A percentile compares a stretch with the other conserved stretches of the same genome.
Evolutionary conservation across 768 basidiomycete species (phyloP).

Genomic region (Boletus pseudo-olivaceus): DNA sequence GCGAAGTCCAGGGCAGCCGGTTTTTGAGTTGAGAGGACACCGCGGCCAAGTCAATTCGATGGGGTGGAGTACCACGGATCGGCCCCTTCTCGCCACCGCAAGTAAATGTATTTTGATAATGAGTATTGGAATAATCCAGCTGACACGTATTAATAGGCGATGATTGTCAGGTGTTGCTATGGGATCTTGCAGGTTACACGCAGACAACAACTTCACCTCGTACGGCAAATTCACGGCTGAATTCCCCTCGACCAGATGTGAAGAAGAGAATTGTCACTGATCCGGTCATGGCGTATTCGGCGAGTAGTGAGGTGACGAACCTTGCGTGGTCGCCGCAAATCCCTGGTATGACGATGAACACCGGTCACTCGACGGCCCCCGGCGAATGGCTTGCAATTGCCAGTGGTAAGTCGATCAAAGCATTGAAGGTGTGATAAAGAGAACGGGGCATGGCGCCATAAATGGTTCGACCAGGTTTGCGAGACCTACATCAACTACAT

Average conservation of each 20-base stretch:
- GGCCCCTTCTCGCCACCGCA: slow-evolving; percentile 82
- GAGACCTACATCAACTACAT: background rate
- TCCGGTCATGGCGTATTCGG: slow-evolving; percentile 82
- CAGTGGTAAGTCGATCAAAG: slow-evolving; percentile 77
- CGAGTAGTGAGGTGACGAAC: slow-evolving; percentile 73
- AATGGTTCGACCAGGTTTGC: background rate
- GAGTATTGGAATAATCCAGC: background rate
- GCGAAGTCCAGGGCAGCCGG: slow-evolving; percentile 93
- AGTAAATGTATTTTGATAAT: slow-evolving; percentile 45
- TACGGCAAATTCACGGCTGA: slow-evolving; percentile 64
- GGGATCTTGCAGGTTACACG: slow-evolving; percentile 76
- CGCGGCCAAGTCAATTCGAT: slow-evolving; percentile 79
- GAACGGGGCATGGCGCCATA: background rate
- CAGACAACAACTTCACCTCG: slow-evolving; percentile 65
- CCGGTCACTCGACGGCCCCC: slow-evolving; percentile 65
- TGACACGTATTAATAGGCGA: slow-evolving; percentile 54
- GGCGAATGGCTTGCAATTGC: slow-evolving; percentile 89
- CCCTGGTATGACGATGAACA: slow-evolving; percentile 70
- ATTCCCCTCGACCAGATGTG: slow-evolving; percentile 77
- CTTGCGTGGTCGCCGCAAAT: slow-evolving; percentile 89
- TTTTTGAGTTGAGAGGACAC: slow-evolving; percentile 87
- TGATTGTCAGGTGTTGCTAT: slow-evolving; percentile 90
- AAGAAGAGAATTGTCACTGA: slow-evolving; percentile 73
- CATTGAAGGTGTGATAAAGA: slow-evolving; percentile 63
- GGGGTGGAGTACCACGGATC: slow-evolving; percentile 85